These are phyloP conservation scores for Paramecium caudatum DNA, from an alignment of 73 alveolate species.

Conservation along the genomic window DNA sequence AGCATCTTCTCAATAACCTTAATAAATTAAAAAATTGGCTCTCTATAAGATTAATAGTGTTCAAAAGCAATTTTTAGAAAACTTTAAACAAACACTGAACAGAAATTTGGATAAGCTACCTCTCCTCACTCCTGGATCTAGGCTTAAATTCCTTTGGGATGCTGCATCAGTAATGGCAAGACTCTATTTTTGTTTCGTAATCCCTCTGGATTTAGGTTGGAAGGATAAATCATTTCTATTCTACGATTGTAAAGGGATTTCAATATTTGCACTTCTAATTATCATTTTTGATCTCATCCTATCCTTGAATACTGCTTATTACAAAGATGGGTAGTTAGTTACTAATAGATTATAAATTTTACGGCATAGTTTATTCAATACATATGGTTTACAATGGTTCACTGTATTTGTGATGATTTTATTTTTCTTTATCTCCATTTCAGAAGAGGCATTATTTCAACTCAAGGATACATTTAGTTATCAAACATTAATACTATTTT, in stretches of 20 bases:
- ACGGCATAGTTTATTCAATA: background rate
- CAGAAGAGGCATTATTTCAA: background rate
- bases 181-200: conserved; percentile 14
- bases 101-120: conserved; percentile 52
- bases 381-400: conserved; percentile 31
- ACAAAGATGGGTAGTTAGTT: conserved; percentile 44
- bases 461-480: background rate
- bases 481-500: background rate
- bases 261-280: background rate
- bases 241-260: background rate
- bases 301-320: conserved; percentile 13
- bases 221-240: background rate
- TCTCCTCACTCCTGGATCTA: background rate
- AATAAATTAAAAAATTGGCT: background rate
- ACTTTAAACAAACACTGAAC: background rate
- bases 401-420: conserved; percentile 3
- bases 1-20: background rate
- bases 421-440: background rate
- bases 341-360: conserved; percentile 23
- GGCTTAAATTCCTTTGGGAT: conserved; percentile 52
- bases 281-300: conserved; percentile 34
- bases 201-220: conserved; percentile 63
- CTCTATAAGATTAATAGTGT: background rate
- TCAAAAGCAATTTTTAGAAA: background rate
- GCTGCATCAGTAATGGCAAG: background rate